phyloP scores from a whole-genome alignment of 2,329 filamentous ascomycete species.

The Fusarium caatingaense region DNA sequence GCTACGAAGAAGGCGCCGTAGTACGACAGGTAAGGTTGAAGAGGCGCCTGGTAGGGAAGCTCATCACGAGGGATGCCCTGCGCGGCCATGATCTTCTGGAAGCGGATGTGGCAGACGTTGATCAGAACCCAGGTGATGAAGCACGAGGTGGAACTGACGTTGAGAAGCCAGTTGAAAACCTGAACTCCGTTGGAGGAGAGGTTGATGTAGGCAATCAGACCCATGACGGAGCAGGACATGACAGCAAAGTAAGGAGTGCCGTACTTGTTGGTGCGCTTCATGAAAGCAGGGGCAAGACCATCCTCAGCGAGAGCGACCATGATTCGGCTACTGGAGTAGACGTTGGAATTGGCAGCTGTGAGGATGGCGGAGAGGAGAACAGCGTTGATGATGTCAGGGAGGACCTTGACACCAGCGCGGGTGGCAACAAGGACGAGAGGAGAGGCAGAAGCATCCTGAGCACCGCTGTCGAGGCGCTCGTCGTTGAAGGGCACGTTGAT shows the following conservation, averaged over 20 bases:
- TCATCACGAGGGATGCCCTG: slow-evolving; percentile 67
- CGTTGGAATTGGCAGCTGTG: slow-evolving; percentile 81
- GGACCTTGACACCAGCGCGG: slow-evolving; percentile 70
- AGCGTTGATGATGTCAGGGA: slow-evolving; percentile 80
- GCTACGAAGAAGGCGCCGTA: slow-evolving; percentile 74
- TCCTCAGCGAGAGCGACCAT: slow-evolving; percentile 74
- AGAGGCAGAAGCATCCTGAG: slow-evolving; percentile 70
- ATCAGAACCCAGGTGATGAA: slow-evolving; percentile 79
- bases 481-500: slow-evolving; percentile 75
- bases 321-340: slow-evolving; percentile 78
- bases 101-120: slow-evolving; percentile 71
- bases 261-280: slow-evolving; percentile 68
- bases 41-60: slow-evolving; percentile 70
- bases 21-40: slow-evolving; percentile 73
- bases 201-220: slow-evolving; percentile 75
- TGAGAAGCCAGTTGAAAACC: slow-evolving; percentile 80
- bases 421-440: slow-evolving; percentile 72
- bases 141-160: slow-evolving; percentile 75
- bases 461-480: slow-evolving; percentile 61
- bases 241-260: slow-evolving; percentile 74
- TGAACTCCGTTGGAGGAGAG: slow-evolving; percentile 66
- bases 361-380: slow-evolving; percentile 82
- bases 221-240: slow-evolving; percentile 63
- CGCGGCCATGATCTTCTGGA: slow-evolving; percentile 68
- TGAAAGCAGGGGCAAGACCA: slow-evolving; percentile 69